A percentile compares a stretch with the other conserved stretches of the same genome.
These are phyloP conservation scores for Penicillium steckii DNA, from an alignment of 495 filamentous ascomycete genomes.

Conservation along the genomic window DNA sequence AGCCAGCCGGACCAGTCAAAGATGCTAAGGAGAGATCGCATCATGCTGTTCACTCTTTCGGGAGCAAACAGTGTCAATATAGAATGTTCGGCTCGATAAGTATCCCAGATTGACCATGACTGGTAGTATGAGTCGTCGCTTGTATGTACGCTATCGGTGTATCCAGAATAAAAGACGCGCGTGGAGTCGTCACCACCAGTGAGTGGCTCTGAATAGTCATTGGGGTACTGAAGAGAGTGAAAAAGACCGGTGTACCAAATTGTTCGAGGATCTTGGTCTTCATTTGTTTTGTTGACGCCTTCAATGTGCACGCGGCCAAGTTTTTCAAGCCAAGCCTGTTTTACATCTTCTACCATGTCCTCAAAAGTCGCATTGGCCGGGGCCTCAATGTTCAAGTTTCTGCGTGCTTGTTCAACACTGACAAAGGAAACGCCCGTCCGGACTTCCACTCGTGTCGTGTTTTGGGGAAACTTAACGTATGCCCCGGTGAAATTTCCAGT, in stretches of 20 bases:
- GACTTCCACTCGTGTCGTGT: constrained; percentile 19
- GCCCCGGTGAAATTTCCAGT: constrained; percentile 24
- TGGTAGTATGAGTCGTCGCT: constrained; percentile 28
- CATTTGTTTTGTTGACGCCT: constrained; percentile 21
- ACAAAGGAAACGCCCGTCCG: constrained; percentile 28
- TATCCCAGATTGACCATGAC: constrained; percentile 34
- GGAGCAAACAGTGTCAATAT: constrained; percentile 25
- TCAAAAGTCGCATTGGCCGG: constrained; percentile 17
- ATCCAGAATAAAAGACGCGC: constrained; percentile 24
- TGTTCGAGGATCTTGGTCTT: constrained; percentile 18
- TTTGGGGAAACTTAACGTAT: constrained; percentile 20
- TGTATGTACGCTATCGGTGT: constrained; percentile 23
- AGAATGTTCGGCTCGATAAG: constrained; percentile 27
- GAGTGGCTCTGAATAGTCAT: constrained; percentile 26
- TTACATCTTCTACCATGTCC: constrained; percentile 17
- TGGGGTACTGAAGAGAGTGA: constrained; percentile 28
- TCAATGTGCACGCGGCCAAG: constrained; percentile 22
- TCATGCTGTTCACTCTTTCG: constrained; percentile 28
- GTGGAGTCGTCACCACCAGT: not conserved
- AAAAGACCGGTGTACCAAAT: constrained; percentile 27
- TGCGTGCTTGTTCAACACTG: constrained; percentile 26
- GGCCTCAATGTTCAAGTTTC: constrained; percentile 20
- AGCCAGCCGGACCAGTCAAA: constrained; percentile 29
- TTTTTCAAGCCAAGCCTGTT: constrained; percentile 26
- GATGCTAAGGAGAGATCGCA: constrained; percentile 25